A percentile compares a stretch with the other conserved stretches of the same genome.
Conservation (phyloP, 345 rosid species). For the Gossypium bickii region DNA sequence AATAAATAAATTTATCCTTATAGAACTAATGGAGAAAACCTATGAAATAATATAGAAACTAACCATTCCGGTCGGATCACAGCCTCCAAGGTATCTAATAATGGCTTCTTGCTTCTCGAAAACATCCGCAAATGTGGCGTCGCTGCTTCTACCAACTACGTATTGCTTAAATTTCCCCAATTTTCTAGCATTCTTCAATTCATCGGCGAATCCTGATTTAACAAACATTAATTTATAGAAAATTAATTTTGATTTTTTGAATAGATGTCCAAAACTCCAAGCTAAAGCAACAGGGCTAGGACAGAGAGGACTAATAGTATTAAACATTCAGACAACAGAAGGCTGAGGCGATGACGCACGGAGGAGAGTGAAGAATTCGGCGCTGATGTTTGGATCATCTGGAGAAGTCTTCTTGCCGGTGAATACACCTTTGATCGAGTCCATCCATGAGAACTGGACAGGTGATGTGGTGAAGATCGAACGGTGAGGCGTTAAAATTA, state of each 20-base stretch:
- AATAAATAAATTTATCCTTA: neutral
- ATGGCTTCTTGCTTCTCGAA: slow-evolving; percentile 87
- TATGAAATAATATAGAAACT: slow-evolving; percentile 20
- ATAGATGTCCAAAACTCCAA: neutral
- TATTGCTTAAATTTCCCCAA: slow-evolving; percentile 72
- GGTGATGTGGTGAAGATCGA: slow-evolving; percentile 49
- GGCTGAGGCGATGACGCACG: slow-evolving; percentile 36
- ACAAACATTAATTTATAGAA: neutral
- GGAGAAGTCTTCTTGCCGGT: slow-evolving; percentile 57
- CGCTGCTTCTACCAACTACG: slow-evolving; percentile 88
- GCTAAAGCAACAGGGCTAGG: neutral
- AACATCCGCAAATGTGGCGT: slow-evolving; percentile 71
- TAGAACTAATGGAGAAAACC: neutral
- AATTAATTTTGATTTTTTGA: neutral
- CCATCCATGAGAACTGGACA: slow-evolving; percentile 64
- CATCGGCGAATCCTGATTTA: slow-evolving; percentile 66
- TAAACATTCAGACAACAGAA: neutral
- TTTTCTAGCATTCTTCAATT: slow-evolving; percentile 63
- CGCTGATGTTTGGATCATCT: slow-evolving; percentile 30
- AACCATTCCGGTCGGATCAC: slow-evolving; percentile 85
- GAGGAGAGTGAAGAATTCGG: slow-evolving; percentile 67
- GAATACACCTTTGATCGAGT: slow-evolving; percentile 75
- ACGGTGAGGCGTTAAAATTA: slow-evolving; percentile 38
- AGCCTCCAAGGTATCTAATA: slow-evolving; percentile 62
- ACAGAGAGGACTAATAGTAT: neutral